These are phyloP conservation scores for Exophiala dermatitidis DNA, from an alignment of 2,329 filamentous ascomycete genomes.

Conservation along the genomic window DNA sequence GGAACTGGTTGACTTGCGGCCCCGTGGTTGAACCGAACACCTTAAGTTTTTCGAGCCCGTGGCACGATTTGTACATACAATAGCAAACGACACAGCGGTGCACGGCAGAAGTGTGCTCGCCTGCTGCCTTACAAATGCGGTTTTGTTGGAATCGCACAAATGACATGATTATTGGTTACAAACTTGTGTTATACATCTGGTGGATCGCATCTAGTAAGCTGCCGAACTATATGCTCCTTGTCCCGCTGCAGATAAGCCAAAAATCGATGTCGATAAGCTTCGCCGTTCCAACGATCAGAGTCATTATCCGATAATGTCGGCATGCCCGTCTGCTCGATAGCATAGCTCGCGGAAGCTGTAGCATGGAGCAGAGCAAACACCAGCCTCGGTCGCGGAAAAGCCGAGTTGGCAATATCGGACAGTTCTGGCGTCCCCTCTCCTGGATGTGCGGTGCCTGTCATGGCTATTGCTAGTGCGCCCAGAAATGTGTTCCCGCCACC, in stretches of 20 bases:
- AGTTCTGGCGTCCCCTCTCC: constrained; percentile 29
- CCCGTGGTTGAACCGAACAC: too few species aligned
- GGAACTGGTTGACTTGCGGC: background rate
- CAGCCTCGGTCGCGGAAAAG: constrained; percentile 34
- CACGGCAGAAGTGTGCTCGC: background rate
- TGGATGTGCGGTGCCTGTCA: constrained; percentile 33
- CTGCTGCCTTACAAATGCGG: background rate
- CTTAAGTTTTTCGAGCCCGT: too few species aligned
- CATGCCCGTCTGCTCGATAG: constrained; percentile 88
- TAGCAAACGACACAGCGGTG: background rate
- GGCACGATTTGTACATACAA: background rate
- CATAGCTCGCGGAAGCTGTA: constrained; percentile 78
- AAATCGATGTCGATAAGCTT: constrained; percentile 21
- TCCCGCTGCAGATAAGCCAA: constrained; percentile 20
- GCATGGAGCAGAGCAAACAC: constrained; percentile 71
- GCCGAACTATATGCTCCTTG: constrained; percentile 2
- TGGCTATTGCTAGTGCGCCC: constrained; percentile 51
- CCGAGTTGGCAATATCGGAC: constrained; percentile 19
- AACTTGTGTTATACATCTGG: background rate
- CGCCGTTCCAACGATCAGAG: constrained; percentile 39
- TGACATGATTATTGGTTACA: background rate
- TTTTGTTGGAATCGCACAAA: background rate
- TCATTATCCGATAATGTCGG: constrained; percentile 42
- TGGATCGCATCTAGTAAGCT: background rate
- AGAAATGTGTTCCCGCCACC: constrained; percentile 84